Percentiles rank a stretch among this genome's conserved stretches.
phyloP scores from a whole-genome alignment of 1,284 basidiomycete species.

The Papiliotrema fonsecae region DNA sequence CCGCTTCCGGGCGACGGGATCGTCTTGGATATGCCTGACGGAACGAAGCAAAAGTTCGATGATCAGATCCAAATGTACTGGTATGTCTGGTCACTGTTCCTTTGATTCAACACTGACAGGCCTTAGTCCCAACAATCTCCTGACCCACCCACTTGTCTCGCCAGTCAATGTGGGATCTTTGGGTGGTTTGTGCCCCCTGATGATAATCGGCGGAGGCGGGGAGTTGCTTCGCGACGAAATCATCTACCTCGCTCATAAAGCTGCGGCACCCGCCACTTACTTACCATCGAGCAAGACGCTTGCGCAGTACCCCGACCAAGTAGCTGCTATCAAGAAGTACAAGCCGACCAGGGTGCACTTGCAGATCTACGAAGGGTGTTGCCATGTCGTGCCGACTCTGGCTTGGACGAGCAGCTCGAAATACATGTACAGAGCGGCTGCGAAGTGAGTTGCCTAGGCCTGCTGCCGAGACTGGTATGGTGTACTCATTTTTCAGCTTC shows the following conservation, averaged over 20 bases:
- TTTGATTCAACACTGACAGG: no score
- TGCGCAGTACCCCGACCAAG: constrained; percentile 44
- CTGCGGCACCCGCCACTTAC: constrained; percentile 48
- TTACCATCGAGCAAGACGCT: constrained; percentile 44
- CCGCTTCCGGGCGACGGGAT: constrained; percentile 41
- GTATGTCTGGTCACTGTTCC: constrained; percentile 27
- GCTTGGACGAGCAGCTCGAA: constrained; percentile 46
- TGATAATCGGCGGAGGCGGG: constrained; percentile 50
- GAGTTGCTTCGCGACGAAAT: constrained; percentile 49
- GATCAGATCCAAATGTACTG: constrained; percentile 54
- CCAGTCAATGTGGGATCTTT: constrained; percentile 52
- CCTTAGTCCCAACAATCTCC: constrained; percentile 48
- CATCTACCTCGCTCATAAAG: constrained; percentile 51
- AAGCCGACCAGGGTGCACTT: constrained; percentile 52
- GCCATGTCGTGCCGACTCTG: constrained; percentile 47
- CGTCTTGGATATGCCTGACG: constrained; percentile 30
- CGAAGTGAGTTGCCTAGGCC: constrained; percentile 30
- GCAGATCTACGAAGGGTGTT: constrained; percentile 48
- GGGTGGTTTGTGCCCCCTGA: constrained; percentile 52
- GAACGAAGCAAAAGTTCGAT: constrained; percentile 28
- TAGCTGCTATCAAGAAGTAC: constrained; percentile 42
- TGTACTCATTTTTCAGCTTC: no score
- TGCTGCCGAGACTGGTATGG: neutral
- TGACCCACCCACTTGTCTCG: constrained; percentile 52
- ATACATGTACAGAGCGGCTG: constrained; percentile 44